Evolutionary conservation across 1,139 yeast species (phyloP).

Genomic region (Suhomyces bribrorum): DNA sequence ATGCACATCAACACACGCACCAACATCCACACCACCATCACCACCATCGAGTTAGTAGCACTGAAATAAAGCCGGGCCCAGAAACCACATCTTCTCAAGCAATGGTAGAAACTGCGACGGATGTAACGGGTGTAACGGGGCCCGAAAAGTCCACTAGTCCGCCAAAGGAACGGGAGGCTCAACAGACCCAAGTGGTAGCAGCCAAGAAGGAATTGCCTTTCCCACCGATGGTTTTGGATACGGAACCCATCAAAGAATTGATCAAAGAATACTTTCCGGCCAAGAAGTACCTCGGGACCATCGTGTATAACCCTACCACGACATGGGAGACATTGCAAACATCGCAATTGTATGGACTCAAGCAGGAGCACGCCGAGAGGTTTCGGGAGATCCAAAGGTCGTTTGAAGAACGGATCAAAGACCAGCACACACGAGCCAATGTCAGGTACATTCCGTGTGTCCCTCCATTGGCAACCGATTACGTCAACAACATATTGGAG

Average conservation of each 20-base stretch:
- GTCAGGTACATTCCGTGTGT: slow-evolving; percentile 40
- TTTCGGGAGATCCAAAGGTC: slow-evolving; percentile 33
- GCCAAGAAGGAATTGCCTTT: slow-evolving; percentile 3
- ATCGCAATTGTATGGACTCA: slow-evolving; percentile 37
- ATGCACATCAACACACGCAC: slow-evolving; percentile 17
- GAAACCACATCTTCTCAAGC: too few species aligned
- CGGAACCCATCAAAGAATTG: slow-evolving; percentile 45
- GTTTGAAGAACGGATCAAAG: slow-evolving; percentile 28
- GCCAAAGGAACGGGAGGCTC: neutral
- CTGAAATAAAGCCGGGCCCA: neutral
- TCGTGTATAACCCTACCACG: slow-evolving; percentile 60
- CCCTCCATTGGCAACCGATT: slow-evolving; percentile 51
- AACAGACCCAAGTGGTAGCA: neutral
- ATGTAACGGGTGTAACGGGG: neutral
- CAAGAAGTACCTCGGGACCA: slow-evolving; percentile 57
- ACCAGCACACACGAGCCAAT: slow-evolving; percentile 17
- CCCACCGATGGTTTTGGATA: slow-evolving; percentile 36
- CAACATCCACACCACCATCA: slow-evolving; percentile 18
- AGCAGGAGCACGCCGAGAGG: slow-evolving; percentile 34
- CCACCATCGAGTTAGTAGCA: slow-evolving; percentile 4
- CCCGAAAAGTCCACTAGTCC: neutral
- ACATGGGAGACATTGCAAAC: slow-evolving; percentile 47
- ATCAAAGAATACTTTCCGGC: slow-evolving; percentile 48
- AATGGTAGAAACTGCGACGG: too few species aligned
- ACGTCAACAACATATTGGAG: slow-evolving; percentile 62